phyloP scores from a whole-genome alignment of 169 alveolate species.

The Babesia caballi region DNA sequence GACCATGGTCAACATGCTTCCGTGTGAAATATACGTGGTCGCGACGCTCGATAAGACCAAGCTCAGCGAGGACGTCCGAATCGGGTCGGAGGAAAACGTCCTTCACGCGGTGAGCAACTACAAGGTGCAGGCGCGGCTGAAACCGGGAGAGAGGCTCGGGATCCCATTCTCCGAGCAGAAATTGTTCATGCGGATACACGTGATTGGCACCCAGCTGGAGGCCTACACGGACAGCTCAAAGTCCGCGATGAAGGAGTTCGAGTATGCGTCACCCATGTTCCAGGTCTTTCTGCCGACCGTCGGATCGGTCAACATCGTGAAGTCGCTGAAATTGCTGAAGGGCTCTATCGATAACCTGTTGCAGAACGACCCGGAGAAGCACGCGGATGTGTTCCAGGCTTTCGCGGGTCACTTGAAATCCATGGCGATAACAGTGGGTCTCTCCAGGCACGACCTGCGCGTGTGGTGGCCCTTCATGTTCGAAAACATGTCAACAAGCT shows the following conservation, averaged over 20 bases:
- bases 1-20: constrained; percentile 44
- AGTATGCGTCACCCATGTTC: constrained; percentile 16
- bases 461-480: constrained; percentile 62
- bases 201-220: constrained; percentile 32
- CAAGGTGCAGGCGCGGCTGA: constrained; percentile 11
- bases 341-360: constrained; percentile 1
- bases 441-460: constrained; percentile 35
- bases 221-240: neutral
- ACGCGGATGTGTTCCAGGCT: neutral
- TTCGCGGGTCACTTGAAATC: constrained; percentile 33
- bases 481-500: constrained; percentile 43
- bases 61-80: neutral
- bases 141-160: constrained; percentile 40
- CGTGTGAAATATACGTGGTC: constrained; percentile 27
- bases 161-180: constrained; percentile 45
- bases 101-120: neutral
- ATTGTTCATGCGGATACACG: constrained; percentile 27
- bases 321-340: neutral
- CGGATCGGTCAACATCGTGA: constrained; percentile 9
- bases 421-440: constrained; percentile 27
- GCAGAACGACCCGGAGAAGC: neutral
- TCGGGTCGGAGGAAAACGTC: neutral
- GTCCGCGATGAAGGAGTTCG: neutral
- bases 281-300: constrained; percentile 1
- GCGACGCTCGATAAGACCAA: neutral